Evolutionary conservation across 805 yeast species (phyloP).

Genomic region (Ascoidea tarda): DNA sequence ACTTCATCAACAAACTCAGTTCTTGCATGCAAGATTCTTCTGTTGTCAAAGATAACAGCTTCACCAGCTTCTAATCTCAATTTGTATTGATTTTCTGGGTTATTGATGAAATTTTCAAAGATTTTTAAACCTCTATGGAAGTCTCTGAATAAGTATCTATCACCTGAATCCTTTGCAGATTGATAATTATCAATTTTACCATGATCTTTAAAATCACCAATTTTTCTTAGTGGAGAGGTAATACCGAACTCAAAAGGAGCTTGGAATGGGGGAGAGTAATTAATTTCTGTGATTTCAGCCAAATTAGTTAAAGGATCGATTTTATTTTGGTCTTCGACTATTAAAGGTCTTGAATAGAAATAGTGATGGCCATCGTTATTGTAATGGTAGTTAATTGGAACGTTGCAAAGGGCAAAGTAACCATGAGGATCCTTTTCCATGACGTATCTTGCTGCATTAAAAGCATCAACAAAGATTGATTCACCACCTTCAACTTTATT

Average conservation of each 20-base stretch:
- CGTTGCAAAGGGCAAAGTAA: constrained; percentile 41
- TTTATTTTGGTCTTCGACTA: constrained; percentile 35
- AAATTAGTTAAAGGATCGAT: constrained; percentile 18
- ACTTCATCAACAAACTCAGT: constrained; percentile 29
- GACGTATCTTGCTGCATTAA: constrained; percentile 46
- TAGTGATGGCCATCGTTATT: constrained; percentile 47
- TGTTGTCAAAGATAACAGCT: constrained; percentile 56
- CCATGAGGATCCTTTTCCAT: constrained; percentile 43
- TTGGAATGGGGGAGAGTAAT: constrained; percentile 75
- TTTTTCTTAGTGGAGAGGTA: constrained; percentile 18
- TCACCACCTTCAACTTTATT: constrained; percentile 51
- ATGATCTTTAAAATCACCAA: constrained; percentile 12
- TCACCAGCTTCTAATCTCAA: constrained; percentile 41
- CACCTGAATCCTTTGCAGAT: constrained; percentile 24
- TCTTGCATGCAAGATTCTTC: constrained; percentile 60
- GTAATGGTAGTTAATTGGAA: constrained; percentile 62
- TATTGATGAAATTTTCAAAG: constrained; percentile 46
- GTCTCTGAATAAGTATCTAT: constrained; percentile 31
- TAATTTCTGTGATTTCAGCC: constrained; percentile 37
- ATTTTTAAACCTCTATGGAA: constrained; percentile 41
- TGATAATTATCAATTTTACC: constrained; percentile 5
- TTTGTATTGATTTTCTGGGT: constrained; percentile 38
- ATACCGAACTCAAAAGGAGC: constrained; percentile 57
- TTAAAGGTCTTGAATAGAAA: constrained; percentile 44
- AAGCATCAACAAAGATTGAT: constrained; percentile 56